Evolutionary conservation across 1,284 basidiomycete genomes (phyloP).

Genomic region (Singerocomus inundabilis): DNA sequence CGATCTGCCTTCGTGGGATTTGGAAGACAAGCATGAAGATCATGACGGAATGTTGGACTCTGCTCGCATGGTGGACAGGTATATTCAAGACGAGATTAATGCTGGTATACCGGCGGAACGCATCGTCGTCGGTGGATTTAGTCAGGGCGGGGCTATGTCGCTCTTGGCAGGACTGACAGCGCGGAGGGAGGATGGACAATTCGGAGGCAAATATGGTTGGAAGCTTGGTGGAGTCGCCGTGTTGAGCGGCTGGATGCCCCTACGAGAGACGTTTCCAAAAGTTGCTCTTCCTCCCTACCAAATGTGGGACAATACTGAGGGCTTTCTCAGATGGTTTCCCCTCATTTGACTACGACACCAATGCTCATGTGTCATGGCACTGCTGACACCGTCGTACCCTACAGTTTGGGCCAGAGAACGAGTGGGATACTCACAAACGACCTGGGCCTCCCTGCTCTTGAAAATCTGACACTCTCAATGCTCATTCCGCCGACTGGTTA

Average conservation of each 20-base stretch:
- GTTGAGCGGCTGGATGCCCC: conserved; percentile 77
- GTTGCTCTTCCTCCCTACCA: conserved; percentile 14
- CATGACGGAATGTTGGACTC: conserved; percentile 62
- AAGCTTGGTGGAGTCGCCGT: conserved; percentile 73
- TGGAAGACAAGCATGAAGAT: conserved; percentile 60
- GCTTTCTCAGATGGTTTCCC: conserved; percentile 50
- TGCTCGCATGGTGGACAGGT: conserved; percentile 57
- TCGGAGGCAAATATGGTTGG: conserved; percentile 33
- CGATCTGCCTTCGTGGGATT: conserved; percentile 70
- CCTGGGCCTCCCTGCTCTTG: conserved; percentile 45
- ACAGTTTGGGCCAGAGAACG: conserved; percentile 47
- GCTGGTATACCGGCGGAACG: conserved; percentile 64
- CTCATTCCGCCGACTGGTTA: conserved; percentile 22
- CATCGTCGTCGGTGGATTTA: conserved; percentile 84
- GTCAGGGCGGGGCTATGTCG: conserved; percentile 82
- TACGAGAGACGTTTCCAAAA: conserved; percentile 37
- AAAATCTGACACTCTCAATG: conserved; percentile 27
- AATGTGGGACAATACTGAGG: conserved; percentile 5
- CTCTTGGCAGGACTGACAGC: conserved; percentile 71
- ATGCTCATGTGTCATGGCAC: conserved; percentile 89
- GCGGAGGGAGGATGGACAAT: conserved; percentile 34
- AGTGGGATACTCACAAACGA: conserved; percentile 51
- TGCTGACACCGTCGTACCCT: conserved; percentile 72
- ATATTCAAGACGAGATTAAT: conserved; percentile 76
- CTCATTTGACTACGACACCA: conserved; percentile 59